Evolutionary conservation across 2,329 filamentous ascomycete species (phyloP), one percentile per base, ranked within the genome.

Genomic region (Beauveria sp.): DNA sequence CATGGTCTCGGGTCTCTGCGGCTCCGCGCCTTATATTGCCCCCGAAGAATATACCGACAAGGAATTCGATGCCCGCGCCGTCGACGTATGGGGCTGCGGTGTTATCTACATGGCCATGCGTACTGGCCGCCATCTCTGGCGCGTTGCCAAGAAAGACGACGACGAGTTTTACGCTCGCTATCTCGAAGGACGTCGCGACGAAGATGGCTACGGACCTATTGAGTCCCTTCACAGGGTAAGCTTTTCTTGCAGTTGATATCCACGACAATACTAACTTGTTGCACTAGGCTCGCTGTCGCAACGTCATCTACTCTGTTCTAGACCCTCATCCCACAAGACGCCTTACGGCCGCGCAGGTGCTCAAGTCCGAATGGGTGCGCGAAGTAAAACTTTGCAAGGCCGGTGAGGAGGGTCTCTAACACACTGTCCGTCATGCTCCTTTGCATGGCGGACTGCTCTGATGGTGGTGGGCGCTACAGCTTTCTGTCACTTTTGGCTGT

Each of bases 51-150:
- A 99, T 70, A 85, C 87, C 2, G 93, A 96, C 71, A 92, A 88
- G 73, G 95, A 99, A 72, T 99, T 99, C 67, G 95, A 99, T 71
- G 95, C 95, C 34, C 85, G 95, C 62, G 93, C 95, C n/a, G 93
- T 99, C 54, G 95, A 99, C 70, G 89, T 98, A 16, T 99, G 95
- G 95, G 95, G 95, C 26, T 96, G 92, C 63, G 95, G 95, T 71
- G 95, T 99, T 57, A 99, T 99, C 63, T 99, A 99, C 78, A 99
- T 99, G 95, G 95, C 95, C 16, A 99, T 99, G 95, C 85, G 95
- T 62, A 98, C 93, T 2, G 95, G 95, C 6, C 85, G 95, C 58
- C 95, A 99, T 74, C 81, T 99, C 9, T 99, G 95, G 95, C 89
- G 93, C 60, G 86, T 97, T n/a, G 95, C 95, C 7, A 93, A 93